Conservation (phyloP, 1,139 yeast genomes). For the Yueomyces sp. region DNA sequence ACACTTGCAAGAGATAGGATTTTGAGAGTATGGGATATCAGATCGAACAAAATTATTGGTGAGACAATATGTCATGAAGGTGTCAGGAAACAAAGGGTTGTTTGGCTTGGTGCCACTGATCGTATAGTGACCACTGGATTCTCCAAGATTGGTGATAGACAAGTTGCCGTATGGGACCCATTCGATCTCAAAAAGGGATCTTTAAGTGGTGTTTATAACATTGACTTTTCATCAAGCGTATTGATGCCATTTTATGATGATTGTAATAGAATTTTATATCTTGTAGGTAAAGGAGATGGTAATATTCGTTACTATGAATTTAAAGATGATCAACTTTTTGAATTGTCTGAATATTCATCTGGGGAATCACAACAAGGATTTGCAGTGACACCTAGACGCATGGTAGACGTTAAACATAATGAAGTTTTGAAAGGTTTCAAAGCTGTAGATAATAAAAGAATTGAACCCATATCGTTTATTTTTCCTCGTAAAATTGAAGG, state of each 20-base stretch:
- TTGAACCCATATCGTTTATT: slow-evolving; percentile 82
- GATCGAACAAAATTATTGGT: slow-evolving; percentile 55
- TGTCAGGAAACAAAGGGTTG: slow-evolving; percentile 77
- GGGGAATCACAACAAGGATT: slow-evolving; percentile 92
- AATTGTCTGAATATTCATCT: slow-evolving; percentile 75
- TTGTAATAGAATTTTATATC: slow-evolving; percentile 62
- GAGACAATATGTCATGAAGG: slow-evolving; percentile 90
- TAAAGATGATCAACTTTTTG: slow-evolving; percentile 66
- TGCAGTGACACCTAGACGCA: slow-evolving; percentile 75
- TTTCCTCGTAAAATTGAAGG: slow-evolving; percentile 91
- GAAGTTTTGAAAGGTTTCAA: slow-evolving; percentile 75
- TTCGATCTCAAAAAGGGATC: slow-evolving; percentile 65
- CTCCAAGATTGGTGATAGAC: slow-evolving; percentile 84
- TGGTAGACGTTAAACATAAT: slow-evolving; percentile 67
- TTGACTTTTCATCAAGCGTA: slow-evolving; percentile 88
- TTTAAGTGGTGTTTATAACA: slow-evolving; percentile 69
- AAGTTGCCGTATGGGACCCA: slow-evolving; percentile 86
- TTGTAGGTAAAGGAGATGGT: slow-evolving; percentile 98
- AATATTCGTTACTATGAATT: slow-evolving; percentile 87
- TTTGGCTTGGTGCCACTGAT: slow-evolving; percentile 80
- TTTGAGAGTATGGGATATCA: slow-evolving; percentile 82
- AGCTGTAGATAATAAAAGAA: slow-evolving; percentile 64
- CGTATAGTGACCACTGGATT: slow-evolving; percentile 91
- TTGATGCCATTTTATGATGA: slow-evolving; percentile 82
- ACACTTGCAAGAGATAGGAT: slow-evolving; percentile 85